Base-by-base conservation (phyloP, 73 alveolate species). In the Uronychia binucleata region DNA sequence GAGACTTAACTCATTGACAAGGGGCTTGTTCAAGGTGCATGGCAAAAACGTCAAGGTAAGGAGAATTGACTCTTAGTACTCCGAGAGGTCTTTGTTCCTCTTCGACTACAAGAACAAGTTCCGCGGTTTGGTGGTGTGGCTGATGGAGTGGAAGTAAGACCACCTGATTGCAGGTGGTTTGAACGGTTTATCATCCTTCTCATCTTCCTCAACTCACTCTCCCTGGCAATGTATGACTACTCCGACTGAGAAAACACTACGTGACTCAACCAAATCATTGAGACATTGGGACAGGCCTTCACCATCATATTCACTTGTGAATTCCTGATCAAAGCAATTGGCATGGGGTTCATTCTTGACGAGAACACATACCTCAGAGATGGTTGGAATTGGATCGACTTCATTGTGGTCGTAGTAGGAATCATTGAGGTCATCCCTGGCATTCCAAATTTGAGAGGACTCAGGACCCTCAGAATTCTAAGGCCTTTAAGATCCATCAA, bases 401-500 rank as follows among this genome's bases (percentile, higher is more conserved):
- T 93, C 79, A 87, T 86, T 58, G 92, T 93, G 1, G 92, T 93
- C 0, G 85, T 89, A 27, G 75, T 93, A 28, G 93, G 95, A 82
- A 19, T 46, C 67, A 59, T 86, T 1, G 92, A 86, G 60, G 34
- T 86, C 31, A 30, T 86, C 1, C 87, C 87, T 13, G 75, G 78
- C 8, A 77, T 86, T 30, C 86, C 86, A 26, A 87, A 88, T 57
- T 80, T 94, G 0, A 92, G 86, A 27, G 88, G 91, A 25, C 83
- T 94, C 33, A 82, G 96, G 46, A 84, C 96, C 1, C 76, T 94
- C 46, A 83, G 98, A 80, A 87, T 94, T 77, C 81, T 94, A 14
- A 31, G 98, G 67, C 98, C 98, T 0, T 84, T 94, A 5, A 83
- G 97, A 79, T 58, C 94, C 32, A 85, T 94, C 0, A 87, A 91